Percentiles rank a stretch among this genome's conserved stretches.
Evolutionary conservation across 75 land plant species (phyloP).

Genomic region (Pinus albicaulis): DNA sequence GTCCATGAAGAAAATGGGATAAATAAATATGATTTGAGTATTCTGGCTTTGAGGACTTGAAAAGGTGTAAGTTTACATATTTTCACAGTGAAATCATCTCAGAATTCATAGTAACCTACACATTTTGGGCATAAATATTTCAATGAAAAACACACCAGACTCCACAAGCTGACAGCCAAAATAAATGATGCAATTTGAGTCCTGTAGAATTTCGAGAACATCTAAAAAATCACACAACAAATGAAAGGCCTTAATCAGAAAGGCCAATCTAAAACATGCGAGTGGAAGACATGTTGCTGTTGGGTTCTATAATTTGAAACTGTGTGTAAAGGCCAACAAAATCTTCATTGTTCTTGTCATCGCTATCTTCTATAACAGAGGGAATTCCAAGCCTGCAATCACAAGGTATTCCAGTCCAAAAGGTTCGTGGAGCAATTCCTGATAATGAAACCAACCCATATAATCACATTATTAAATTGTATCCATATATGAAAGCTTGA

Average conservation of each 20-base stretch:
- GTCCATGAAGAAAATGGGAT: too few relatives aligned
- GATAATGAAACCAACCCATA: slow-evolving; percentile 9
- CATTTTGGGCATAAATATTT: neutral
- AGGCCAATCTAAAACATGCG: neutral
- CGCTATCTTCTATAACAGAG: neutral
- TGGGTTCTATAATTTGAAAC: neutral
- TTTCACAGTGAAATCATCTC: neutral
- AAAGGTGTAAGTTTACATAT: neutral
- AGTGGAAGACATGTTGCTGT: neutral
- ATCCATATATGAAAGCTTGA: neutral
- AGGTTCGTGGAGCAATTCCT: neutral
- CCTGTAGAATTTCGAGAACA: neutral
- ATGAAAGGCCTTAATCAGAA: neutral
- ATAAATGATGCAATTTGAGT: neutral
- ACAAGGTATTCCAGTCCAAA: neutral
- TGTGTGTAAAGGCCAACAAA: neutral
- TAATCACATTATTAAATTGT: neutral
- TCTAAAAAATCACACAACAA: neutral
- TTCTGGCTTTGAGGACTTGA: neutral
- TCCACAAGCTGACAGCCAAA: neutral
- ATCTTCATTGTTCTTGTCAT: neutral
- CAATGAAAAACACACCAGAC: neutral
- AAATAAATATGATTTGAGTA: too few relatives aligned
- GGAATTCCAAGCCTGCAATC: neutral
- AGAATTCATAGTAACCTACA: neutral